A percentile compares a stretch with the other conserved stretches of the same genome.
Conservation (phyloP, 1,284 basidiomycete genomes). For the Fomes fomentarius region DNA sequence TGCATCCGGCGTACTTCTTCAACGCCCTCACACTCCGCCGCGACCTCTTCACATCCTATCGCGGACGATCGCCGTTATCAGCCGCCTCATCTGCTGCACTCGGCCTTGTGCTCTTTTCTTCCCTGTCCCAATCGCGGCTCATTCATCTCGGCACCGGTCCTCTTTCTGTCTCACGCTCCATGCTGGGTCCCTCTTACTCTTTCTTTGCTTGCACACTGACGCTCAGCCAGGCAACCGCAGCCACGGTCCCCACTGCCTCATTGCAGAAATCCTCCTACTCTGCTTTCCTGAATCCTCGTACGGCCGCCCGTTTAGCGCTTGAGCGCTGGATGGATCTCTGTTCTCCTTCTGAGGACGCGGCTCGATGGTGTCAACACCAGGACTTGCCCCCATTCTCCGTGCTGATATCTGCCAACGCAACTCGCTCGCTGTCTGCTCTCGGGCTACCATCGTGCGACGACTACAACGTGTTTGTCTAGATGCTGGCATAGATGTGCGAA, state of each 20-base stretch:
- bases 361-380: neutral
- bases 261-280: neutral
- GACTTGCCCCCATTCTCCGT: neutral
- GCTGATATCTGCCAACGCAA: neutral
- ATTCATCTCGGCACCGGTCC: slow-evolving; percentile 24
- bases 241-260: neutral
- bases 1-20: slow-evolving; percentile 19
- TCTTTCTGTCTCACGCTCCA: neutral
- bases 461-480: slow-evolving; percentile 1
- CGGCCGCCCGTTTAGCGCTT: neutral
- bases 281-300: neutral
- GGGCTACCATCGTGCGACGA: slow-evolving; percentile 7
- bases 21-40: slow-evolving; percentile 1
- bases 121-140: slow-evolving; percentile 15
- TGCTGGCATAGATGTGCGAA: neutral
- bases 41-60: slow-evolving; percentile 16
- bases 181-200: slow-evolving; percentile 3
- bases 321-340: too few relatives aligned
- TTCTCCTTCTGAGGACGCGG: neutral
- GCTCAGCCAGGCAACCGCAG: neutral
- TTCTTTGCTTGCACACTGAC: neutral
- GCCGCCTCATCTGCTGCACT: slow-evolving; percentile 9
- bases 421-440: neutral
- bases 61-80: slow-evolving; percentile 22
- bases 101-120: slow-evolving; percentile 13